Evolutionary conservation across 257 asterid species (phyloP), one percentile per base, ranked within the genome.

Genomic region (Ehretia macrophylla): DNA sequence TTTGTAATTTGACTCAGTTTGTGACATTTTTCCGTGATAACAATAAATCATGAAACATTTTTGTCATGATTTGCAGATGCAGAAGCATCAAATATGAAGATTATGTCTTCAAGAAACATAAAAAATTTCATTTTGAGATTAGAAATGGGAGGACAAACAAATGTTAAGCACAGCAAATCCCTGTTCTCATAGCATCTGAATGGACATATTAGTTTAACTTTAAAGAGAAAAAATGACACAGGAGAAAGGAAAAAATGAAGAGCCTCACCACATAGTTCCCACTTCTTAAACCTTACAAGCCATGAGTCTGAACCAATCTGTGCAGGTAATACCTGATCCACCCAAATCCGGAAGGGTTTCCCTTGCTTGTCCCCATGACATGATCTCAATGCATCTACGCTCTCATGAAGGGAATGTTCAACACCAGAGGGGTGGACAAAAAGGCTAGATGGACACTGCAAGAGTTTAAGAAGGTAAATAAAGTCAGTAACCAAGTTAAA

Each of bases 261-360:
- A 12, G 11, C 54, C 81, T 74, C 63, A 88, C 99, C 97, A 66
- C 81, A 72, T 75, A 78, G 87, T 72, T 89, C 97, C 86, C 94
- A 93, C 61, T 82, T 93, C 94, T 86, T 93, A 76, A 85, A 89
- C 61, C 70, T 83, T 65, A 86, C 97, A 37, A 86, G 72, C 97
- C 99, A 93, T 0, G 85, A 72, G 62, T 81, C 90, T 10, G 85
- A 81, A 71, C 86, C 91, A 60, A 80, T 70, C 79, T 83, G 81
- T 57, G 39, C 54, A 42, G 95, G 79, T 35, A 89, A 60, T 53
- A 89, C 95, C 78, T 89, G 99, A 73, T 93, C 99, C 14, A 89
- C 95, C 96, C 96, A 93, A 59, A 86, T 83, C 42, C 83, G 72
- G 63, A 78, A 93, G 37, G 67, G 72, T 69, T 83, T 78, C 64